Percentiles rank a stretch among this genome's conserved stretches.
These are phyloP conservation scores for Nicotiana obtusifolia DNA, from an alignment of 257 asterid genomes.

Conservation along the genomic window DNA sequence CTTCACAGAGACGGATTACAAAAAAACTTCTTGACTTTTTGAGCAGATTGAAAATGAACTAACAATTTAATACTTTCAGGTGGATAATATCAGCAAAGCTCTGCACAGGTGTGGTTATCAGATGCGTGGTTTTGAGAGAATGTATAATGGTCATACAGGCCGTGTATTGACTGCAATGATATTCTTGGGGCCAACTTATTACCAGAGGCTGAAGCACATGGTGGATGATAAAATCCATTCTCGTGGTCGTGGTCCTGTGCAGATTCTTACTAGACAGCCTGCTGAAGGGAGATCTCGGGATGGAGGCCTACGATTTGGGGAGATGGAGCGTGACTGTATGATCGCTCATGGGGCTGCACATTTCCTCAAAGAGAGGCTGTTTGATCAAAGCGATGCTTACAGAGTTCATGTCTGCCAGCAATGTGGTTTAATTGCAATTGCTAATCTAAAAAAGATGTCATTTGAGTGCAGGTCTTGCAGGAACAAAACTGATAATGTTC, in stretches of 20 bases:
- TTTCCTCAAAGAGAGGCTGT: constrained; percentile 25
- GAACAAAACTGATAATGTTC: constrained; percentile 85
- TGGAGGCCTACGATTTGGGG: constrained; percentile 31
- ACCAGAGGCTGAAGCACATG: constrained; percentile 30
- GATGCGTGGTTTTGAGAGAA: constrained; percentile 96
- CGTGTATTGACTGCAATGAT: constrained; percentile 72
- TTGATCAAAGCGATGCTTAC: constrained; percentile 43
- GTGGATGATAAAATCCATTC: constrained; percentile 34
- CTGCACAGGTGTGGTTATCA: constrained; percentile 94
- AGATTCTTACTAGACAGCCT: constrained; percentile 29
- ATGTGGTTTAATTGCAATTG: constrained; percentile 94
- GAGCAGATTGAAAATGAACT: neutral
- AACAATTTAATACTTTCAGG: constrained; percentile 11
- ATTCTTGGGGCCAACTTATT: constrained; percentile 41
- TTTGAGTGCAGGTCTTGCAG: constrained; percentile 96
- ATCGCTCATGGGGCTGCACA: constrained; percentile 31
- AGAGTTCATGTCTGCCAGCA: constrained; percentile 86
- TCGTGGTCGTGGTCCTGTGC: constrained; percentile 29
- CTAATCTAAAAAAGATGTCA: constrained; percentile 82
- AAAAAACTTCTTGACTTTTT: neutral
- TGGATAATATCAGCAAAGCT: constrained; percentile 89
- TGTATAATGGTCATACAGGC: constrained; percentile 97
- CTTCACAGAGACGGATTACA: neutral
- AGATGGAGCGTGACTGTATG: constrained; percentile 30
- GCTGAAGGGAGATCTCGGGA: constrained; percentile 29